Evolutionary conservation across 805 yeast genomes (phyloP).

Genomic region (Spathaspora hagerdaliae): DNA sequence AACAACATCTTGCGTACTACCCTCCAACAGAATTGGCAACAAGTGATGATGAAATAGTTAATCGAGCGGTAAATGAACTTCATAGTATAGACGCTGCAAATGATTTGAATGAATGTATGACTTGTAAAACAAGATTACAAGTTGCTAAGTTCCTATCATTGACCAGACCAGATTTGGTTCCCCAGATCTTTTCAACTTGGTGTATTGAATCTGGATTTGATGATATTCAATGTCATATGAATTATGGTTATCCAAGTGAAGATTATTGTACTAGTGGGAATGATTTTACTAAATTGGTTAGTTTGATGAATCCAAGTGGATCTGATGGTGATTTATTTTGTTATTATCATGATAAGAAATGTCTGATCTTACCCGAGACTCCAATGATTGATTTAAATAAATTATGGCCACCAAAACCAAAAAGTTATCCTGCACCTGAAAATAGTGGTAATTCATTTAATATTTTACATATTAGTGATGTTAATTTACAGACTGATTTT

Average conservation of each 20-base stretch:
- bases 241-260: conserved; percentile 27
- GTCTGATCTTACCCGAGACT: conserved; percentile 41
- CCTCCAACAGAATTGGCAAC: conserved; percentile 9
- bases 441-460: conserved; percentile 40
- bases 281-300: conserved; percentile 45
- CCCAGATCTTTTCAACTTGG: conserved; percentile 40
- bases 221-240: conserved; percentile 14
- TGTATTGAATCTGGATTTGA: conserved; percentile 39
- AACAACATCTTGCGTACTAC: conserved; percentile 2
- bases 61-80: conserved; percentile 9
- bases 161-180: conserved; percentile 38
- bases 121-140: conserved; percentile 11
- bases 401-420: conserved; percentile 35
- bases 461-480: conserved; percentile 64
- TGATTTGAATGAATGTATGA: conserved; percentile 9
- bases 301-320: conserved; percentile 48
- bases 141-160: conserved; percentile 25
- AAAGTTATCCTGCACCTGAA: conserved; percentile 13
- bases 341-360: conserved; percentile 15
- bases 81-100: conserved; percentile 11
- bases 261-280: conserved; percentile 22
- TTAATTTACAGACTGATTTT: conserved; percentile 58
- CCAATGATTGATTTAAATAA: conserved; percentile 41
- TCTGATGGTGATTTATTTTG: conserved; percentile 46
- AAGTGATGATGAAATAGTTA: conserved; percentile 10